Evolutionary conservation across 1,284 basidiomycete genomes (phyloP).

Genomic region (Sanghuangporus baumii): DNA sequence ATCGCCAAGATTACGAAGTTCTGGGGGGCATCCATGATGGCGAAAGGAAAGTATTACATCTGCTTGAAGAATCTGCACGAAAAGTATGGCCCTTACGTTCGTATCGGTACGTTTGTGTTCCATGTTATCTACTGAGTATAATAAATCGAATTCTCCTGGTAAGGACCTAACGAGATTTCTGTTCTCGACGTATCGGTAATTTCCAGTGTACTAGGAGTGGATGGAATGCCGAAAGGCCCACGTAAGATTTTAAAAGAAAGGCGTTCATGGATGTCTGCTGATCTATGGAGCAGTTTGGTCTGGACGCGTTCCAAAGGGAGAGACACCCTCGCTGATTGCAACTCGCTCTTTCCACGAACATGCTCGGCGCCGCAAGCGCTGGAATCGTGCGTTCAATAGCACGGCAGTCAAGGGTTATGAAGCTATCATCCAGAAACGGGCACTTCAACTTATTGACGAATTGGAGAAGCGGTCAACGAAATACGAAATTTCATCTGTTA

Average conservation of each 20-base stretch:
- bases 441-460: slow-evolving; percentile 29
- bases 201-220: slow-evolving; percentile 24
- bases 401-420: slow-evolving; percentile 35
- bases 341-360: slow-evolving; percentile 33
- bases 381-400: slow-evolving; percentile 37
- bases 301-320: neutral
- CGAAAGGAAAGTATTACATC: slow-evolving; percentile 7
- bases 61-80: slow-evolving; percentile 18
- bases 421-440: slow-evolving; percentile 28
- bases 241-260: slow-evolving; percentile 29
- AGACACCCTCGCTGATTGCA: neutral
- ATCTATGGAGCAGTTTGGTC: slow-evolving; percentile 26
- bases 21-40: slow-evolving; percentile 13
- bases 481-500: slow-evolving; percentile 18
- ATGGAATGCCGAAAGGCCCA: slow-evolving; percentile 29
- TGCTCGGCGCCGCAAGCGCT: slow-evolving; percentile 33
- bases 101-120: slow-evolving; percentile 17
- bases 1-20: slow-evolving; percentile 20
- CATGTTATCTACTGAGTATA: neutral
- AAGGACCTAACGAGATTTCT: slow-evolving; percentile 33
- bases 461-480: slow-evolving; percentile 21
- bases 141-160: neutral
- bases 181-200: slow-evolving; percentile 27
- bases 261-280: slow-evolving; percentile 9
- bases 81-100: slow-evolving; percentile 20